Base-by-base conservation (phyloP, 208 protist species). In the Borovskyia barvae region DNA sequence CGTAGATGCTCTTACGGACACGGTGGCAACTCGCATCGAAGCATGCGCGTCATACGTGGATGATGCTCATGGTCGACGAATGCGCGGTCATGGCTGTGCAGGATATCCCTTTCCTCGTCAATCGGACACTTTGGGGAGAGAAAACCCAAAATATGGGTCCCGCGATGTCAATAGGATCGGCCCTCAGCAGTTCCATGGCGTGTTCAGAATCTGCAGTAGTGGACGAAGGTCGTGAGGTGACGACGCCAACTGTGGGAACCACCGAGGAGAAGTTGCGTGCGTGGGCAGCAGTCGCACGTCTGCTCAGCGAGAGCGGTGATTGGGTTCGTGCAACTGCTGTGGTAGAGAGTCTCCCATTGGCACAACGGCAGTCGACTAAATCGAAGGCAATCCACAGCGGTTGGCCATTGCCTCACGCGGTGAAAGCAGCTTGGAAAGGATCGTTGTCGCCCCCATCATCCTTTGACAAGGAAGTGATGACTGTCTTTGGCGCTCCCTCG, bases 241-340 rank as follows among this genome's bases (percentile, higher is more conserved):
- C 37, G 1, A 11, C 17, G 8, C 14, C 47, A 24, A 20, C 55
- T 7, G 64, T 32, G 7, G 28, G 30, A 15, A 49, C n/a, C 12
- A 37, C 52, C n/a, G 46, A 22, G 47, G 67, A 53, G 47, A 50
- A 36, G 7, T 58, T 60, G 29, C 59, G 46, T 8, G 51, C 46
- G 25, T 76, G 69, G 69, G 54, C 41, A 26, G 69, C 57, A 24
- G 62, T 66, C 22, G 62, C 62, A 12, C 53, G 56, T n/a, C 63
- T 76, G 20, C 56, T 70, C 19, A 57, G 55, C 14, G 49, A 61
- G 49, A 32, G 69, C 37, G 69, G 69, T 0, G 47, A 62, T 26
- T 71, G 63, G 68, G 43, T 39, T 8, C 61, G 51, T 5, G 54
- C 69, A 11, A 53, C 48, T 17, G 62, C 56, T 5, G 62, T 76